Evolutionary conservation across 2,329 filamentous ascomycete genomes (phyloP).

Genomic region (Neocatenulostroma microsporum): DNA sequence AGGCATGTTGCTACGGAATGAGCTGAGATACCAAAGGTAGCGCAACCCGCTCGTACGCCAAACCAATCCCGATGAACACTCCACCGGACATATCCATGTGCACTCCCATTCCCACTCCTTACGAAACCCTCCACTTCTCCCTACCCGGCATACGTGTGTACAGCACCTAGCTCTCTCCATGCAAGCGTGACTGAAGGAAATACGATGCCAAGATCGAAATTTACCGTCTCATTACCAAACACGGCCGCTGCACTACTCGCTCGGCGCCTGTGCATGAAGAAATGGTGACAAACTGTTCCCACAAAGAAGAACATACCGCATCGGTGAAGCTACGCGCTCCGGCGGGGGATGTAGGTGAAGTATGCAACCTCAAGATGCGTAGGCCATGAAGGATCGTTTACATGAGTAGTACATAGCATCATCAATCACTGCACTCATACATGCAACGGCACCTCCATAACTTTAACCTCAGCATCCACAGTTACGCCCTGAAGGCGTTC

Average conservation of each 20-base stretch:
- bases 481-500: constrained; percentile 40
- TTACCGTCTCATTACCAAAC: constrained; percentile 58
- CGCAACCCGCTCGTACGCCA: background rate
- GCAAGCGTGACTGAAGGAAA: constrained; percentile 59
- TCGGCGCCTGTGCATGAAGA: constrained; percentile 58
- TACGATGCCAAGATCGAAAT: constrained; percentile 53
- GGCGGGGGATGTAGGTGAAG: no score
- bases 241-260: constrained; percentile 42
- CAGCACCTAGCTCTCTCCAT: constrained; percentile 54
- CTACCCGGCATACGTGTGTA: constrained; percentile 60
- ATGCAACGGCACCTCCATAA: no score
- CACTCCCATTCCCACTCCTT: constrained; percentile 4
- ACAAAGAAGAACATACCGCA: no score
- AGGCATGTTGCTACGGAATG: no score
- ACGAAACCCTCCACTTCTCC: constrained; percentile 5
- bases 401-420: no score
- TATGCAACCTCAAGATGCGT: no score
- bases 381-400: no score
- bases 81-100: no score
- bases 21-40: no score
- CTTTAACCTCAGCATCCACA: no score
- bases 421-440: no score
- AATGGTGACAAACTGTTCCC: constrained; percentile 44
- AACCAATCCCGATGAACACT: background rate
- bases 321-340: no score